phyloP scores from a whole-genome alignment of 805 yeast genomes.

The Maudiozyma barnettii region DNA sequence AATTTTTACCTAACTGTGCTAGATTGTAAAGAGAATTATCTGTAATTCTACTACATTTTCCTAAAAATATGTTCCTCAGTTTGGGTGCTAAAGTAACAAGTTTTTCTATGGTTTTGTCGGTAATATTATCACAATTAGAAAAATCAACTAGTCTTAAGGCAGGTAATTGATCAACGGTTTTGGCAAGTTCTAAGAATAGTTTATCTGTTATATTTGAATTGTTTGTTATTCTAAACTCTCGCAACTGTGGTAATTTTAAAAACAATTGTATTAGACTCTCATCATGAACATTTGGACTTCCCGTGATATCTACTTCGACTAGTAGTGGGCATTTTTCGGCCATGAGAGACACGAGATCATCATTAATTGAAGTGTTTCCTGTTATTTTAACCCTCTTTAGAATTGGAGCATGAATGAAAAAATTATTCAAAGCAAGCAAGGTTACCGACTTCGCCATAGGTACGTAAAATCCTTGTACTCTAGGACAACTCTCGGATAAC shows the following conservation, averaged over 20 bases:
- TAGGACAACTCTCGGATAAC: slow-evolving; percentile 59
- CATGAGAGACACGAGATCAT: slow-evolving; percentile 48
- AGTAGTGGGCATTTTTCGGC: slow-evolving; percentile 66
- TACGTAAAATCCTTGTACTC: slow-evolving; percentile 83
- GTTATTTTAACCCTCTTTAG: slow-evolving; percentile 77
- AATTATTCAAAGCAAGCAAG: slow-evolving; percentile 48
- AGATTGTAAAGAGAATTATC: slow-evolving; percentile 69
- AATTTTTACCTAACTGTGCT: slow-evolving; percentile 61
- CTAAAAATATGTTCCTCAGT: slow-evolving; percentile 75
- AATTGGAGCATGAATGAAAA: slow-evolving; percentile 58
- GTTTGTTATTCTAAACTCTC: slow-evolving; percentile 77
- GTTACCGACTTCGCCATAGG: slow-evolving; percentile 72
- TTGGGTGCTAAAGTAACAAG: slow-evolving; percentile 74
- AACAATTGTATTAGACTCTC: slow-evolving; percentile 49
- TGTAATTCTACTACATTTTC: slow-evolving; percentile 81
- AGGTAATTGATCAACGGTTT: slow-evolving; percentile 35
- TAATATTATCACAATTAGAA: slow-evolving; percentile 70
- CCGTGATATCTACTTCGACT: slow-evolving; percentile 84
- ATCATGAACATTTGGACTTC: slow-evolving; percentile 67
- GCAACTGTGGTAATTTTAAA: slow-evolving; percentile 52
- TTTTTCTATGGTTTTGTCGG: slow-evolving; percentile 68
- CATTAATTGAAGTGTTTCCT: slow-evolving; percentile 58
- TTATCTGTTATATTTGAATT: slow-evolving; percentile 61
- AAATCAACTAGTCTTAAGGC: slow-evolving; percentile 74
- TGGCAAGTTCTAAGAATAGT: slow-evolving; percentile 36